Base-by-base conservation (phyloP, 2,329 filamentous ascomycete genomes). In the Phialocephala sp. region DNA sequence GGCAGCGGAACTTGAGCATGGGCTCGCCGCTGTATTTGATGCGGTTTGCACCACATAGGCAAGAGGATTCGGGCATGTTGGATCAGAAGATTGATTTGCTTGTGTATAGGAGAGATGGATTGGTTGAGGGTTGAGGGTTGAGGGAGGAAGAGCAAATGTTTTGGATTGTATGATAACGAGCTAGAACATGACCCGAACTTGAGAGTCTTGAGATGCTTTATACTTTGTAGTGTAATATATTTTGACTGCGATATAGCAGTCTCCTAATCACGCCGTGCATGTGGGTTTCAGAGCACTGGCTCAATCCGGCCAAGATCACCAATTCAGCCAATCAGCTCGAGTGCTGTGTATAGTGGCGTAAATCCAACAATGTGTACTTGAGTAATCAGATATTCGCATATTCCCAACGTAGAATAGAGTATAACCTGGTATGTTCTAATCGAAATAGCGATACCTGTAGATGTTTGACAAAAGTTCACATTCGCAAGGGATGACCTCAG, bases 1-100 rank as follows among this genome's bases (percentile, higher is more conserved):
- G 69, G 47, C 67, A 72, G 24, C 65, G 66, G 41, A 71, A 70
- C 15, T 64, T 69, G 35, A 72, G 37, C 18, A 67, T 59, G 6
- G 70, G 69, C 9, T 27, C 41, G 2, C 52, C 62, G 39, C 43
- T 24, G 54, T 65, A 70, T 15, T 66, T 67, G 52, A 72, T 70
- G 58, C 52, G 41, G 22, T 70, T 71, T 24, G 66, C 61, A 27
- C 69, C 69, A 43, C 67, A 71, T 50, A 72, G 65, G 45, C 70
- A 71, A 9, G 68, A 70, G 37, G 68, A 70, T 63, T 66, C 62
- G 45, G 65, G 59, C 66, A 69, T 69, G 36, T 36, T 60, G 45
- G n/a, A 32, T 43, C 20, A 4, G 55, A 57, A 43, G 15, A 6
- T 18, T 24, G 37, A 15, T 27, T 14, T 35, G 18, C 1, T 41